A percentile compares a stretch with the other conserved stretches of the same genome.
Evolutionary conservation across 139 green algal species (phyloP).

Genomic region (Chlorella sp.): DNA sequence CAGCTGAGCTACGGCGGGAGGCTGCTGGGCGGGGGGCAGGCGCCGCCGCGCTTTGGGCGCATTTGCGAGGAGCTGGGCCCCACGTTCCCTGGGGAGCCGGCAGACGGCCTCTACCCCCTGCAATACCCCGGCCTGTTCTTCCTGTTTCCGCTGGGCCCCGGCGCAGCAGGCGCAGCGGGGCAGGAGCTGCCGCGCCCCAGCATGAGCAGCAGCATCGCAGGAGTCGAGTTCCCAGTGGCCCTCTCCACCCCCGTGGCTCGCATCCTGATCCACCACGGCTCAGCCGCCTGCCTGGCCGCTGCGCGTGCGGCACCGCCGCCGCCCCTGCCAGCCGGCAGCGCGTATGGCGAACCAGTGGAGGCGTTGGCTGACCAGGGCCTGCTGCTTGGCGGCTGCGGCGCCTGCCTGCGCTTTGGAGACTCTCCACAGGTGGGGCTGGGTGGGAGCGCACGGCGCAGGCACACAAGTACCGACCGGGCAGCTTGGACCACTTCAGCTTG

Average conservation of each 20-base stretch:
- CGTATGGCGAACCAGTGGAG: slow-evolving; percentile 29
- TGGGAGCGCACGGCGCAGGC: too few species aligned
- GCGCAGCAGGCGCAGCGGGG: background rate
- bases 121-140: slow-evolving; percentile 56
- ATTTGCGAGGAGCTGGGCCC: slow-evolving; percentile 58
- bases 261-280: slow-evolving; percentile 47
- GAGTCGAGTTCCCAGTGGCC: slow-evolving; percentile 39
- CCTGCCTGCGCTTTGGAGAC: slow-evolving; percentile 46
- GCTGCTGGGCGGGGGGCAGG: slow-evolving; percentile 38
- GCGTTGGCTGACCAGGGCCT: slow-evolving; percentile 34
- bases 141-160: slow-evolving; percentile 32
- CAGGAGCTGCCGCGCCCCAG: background rate
- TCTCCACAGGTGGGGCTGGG: slow-evolving; percentile 5
- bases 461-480: too few species aligned
- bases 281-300: slow-evolving; percentile 15
- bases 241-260: slow-evolving; percentile 49
- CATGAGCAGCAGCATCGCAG: slow-evolving; percentile 9
- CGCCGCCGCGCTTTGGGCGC: slow-evolving; percentile 51
- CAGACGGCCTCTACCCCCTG: slow-evolving; percentile 35
- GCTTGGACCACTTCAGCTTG: too few species aligned
- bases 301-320: slow-evolving; percentile 33
- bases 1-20: slow-evolving; percentile 39
- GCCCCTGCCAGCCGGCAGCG: slow-evolving; percentile 14
- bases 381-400: background rate
- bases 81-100: slow-evolving; percentile 53